phyloP scores from a whole-genome alignment of 768 basidiomycete genomes.

The Leucocoprinus leucothites region DNA sequence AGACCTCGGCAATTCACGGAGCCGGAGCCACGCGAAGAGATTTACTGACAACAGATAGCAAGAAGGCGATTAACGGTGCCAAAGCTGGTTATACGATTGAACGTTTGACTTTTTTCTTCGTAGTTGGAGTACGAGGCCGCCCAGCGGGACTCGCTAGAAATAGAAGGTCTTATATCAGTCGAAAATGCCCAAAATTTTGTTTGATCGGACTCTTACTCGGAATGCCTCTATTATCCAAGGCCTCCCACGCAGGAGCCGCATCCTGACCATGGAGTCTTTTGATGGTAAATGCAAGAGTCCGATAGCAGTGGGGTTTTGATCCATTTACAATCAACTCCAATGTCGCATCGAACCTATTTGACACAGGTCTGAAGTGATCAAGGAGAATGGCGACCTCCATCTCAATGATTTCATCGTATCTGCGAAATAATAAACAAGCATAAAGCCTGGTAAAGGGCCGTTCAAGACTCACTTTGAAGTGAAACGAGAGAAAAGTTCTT shows the following conservation, averaged over 20 bases:
- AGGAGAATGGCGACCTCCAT: background rate
- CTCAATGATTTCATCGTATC: slow-evolving; percentile 6
- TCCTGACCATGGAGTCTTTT: background rate
- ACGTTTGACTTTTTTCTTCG: too few species aligned
- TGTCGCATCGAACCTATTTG: background rate
- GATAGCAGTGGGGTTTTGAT: background rate
- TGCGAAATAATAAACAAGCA: background rate
- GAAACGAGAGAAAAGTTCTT: slow-evolving; percentile 13
- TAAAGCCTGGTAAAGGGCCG: background rate
- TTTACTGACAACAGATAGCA: too few species aligned
- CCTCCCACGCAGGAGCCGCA: background rate
- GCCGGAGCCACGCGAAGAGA: too few species aligned
- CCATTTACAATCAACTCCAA: slow-evolving; percentile 1
- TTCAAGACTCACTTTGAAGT: slow-evolving; percentile 5
- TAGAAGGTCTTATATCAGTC: too few species aligned
- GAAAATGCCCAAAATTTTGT: too few species aligned
- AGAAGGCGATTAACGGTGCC: too few species aligned
- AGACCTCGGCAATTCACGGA: too few species aligned
- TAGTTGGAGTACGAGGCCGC: too few species aligned
- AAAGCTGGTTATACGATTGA: too few species aligned
- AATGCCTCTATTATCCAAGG: too few species aligned
- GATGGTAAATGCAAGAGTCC: background rate
- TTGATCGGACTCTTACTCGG: too few species aligned
- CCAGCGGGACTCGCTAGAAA: too few species aligned
- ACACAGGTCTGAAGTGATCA: background rate